Evolutionary conservation across 2,329 filamentous ascomycete genomes (phyloP).

Genomic region (Fusarium dimerum): DNA sequence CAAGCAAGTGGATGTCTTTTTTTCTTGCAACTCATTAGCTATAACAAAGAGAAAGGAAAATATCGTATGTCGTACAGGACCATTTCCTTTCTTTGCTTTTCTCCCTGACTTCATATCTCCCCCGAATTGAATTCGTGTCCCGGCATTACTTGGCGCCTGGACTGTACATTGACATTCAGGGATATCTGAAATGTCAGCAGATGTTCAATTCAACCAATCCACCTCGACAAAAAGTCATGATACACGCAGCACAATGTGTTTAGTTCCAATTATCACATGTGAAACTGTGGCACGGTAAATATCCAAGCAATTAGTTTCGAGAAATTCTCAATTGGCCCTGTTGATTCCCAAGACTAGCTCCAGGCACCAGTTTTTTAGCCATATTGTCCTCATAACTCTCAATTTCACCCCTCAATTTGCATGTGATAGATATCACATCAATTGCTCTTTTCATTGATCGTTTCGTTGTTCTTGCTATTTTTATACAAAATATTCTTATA

Average conservation of each 20-base stretch:
- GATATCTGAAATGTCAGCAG: conserved; percentile 5
- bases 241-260: background rate
- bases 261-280: background rate
- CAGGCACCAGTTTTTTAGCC: no score
- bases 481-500: conserved; percentile 3
- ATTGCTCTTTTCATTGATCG: background rate
- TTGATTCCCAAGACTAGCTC: no score
- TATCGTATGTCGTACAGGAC: conserved; percentile 17
- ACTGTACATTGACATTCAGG: conserved; percentile 1
- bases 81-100: background rate
- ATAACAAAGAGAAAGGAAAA: background rate
- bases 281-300: background rate
- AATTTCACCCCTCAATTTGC: background rate
- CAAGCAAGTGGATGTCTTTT: background rate
- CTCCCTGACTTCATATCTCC: background rate
- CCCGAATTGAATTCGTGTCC: conserved; percentile 24
- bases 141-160: conserved; percentile 1
- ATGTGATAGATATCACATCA: background rate
- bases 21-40: no score
- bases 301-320: background rate
- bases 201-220: background rate
- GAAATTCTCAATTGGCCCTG: no score
- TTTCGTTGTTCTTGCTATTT: conserved; percentile 3
- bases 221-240: background rate
- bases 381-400: no score